Evolutionary conservation across 2,329 filamentous ascomycete genomes (phyloP).

Genomic region (Volutella citrinella): DNA sequence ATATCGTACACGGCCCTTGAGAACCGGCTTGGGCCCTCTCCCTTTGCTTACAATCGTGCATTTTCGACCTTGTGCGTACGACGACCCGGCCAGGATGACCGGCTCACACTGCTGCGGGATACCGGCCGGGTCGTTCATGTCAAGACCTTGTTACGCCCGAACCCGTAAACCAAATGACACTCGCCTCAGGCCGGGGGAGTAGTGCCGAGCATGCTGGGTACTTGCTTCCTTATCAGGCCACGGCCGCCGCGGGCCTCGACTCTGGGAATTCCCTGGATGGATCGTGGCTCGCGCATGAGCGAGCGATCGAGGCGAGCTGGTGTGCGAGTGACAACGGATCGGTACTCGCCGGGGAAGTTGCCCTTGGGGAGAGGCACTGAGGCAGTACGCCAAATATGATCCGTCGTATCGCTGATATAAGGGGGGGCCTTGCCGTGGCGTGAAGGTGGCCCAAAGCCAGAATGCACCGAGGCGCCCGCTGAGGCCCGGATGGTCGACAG

Average conservation of each 20-base stretch:
- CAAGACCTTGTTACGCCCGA: no score
- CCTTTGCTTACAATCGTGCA: no score
- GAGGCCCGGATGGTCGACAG: slow-evolving; percentile 58
- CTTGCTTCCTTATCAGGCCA: slow-evolving; percentile 55
- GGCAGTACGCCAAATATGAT: slow-evolving; percentile 76
- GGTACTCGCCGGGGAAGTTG: slow-evolving; percentile 63
- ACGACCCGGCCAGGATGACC: no score
- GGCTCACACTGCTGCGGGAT: no score
- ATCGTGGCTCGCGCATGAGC: slow-evolving; percentile 87
- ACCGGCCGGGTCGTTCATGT: no score
- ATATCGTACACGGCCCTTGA: no score
- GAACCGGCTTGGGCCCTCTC: no score
- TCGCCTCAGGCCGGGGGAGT: slow-evolving; percentile 38
- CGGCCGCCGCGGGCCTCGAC: slow-evolving; percentile 50
- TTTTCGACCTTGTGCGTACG: no score
- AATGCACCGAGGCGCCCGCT: slow-evolving; percentile 46
- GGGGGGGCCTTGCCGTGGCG: slow-evolving; percentile 44
- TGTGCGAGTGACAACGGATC: slow-evolving; percentile 58
- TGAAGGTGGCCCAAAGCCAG: slow-evolving; percentile 33
- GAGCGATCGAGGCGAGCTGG: slow-evolving; percentile 81
- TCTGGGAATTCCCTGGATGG: slow-evolving; percentile 82
- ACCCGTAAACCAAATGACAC: no score
- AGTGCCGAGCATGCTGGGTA: slow-evolving; percentile 46
- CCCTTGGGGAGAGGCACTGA: slow-evolving; percentile 58
- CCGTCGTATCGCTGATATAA: slow-evolving; percentile 69